Evolutionary conservation across 2,329 filamentous ascomycete genomes (phyloP).

Genomic region (Catunica adiposa): DNA sequence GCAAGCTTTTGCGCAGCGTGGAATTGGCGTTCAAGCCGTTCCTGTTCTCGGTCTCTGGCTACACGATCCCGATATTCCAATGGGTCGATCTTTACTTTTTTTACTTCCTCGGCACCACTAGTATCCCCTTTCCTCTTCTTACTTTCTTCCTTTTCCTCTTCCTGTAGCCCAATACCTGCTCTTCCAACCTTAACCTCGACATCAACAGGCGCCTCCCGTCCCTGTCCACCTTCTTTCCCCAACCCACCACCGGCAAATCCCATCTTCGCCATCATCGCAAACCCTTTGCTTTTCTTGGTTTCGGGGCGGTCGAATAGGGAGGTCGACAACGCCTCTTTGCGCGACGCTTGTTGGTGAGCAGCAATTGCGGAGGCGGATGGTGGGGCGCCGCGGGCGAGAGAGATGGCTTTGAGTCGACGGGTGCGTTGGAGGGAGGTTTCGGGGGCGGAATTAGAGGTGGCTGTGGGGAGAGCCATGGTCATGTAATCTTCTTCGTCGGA

Average conservation of each 20-base stretch:
- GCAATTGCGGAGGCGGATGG: constrained; percentile 74
- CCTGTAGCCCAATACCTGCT: constrained; percentile 69
- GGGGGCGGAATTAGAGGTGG: constrained; percentile 35
- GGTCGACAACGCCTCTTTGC: constrained; percentile 61
- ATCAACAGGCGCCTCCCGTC: constrained; percentile 48
- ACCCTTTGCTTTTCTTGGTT: constrained; percentile 60
- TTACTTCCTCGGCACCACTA: constrained; percentile 41
- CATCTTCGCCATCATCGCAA: constrained; percentile 94
- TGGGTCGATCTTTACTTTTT: constrained; percentile 31
- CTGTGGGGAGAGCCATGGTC: constrained; percentile 68
- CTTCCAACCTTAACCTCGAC: constrained; percentile 63
- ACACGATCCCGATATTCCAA: constrained; percentile 59
- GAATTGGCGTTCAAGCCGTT: constrained; percentile 50
- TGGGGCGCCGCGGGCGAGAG: constrained; percentile 47
- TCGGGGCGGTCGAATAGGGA: constrained; percentile 46
- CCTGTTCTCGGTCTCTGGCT: constrained; percentile 51
- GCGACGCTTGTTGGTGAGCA: constrained; percentile 52
- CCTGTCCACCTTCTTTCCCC: constrained; percentile 35
- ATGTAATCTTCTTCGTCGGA: constrained; percentile 87
- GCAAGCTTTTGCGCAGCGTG: constrained; percentile 68
- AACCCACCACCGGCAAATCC: constrained; percentile 70
- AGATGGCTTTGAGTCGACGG: constrained; percentile 39
- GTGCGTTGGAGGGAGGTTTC: constrained; percentile 40
- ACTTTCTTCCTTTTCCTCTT: constrained; percentile 58
- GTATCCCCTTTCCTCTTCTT: constrained; percentile 36